Evolutionary conservation across 805 yeast genomes (phyloP), one percentile per base, ranked within the genome.

Genomic region (Zygotorulaspora danielsina): DNA sequence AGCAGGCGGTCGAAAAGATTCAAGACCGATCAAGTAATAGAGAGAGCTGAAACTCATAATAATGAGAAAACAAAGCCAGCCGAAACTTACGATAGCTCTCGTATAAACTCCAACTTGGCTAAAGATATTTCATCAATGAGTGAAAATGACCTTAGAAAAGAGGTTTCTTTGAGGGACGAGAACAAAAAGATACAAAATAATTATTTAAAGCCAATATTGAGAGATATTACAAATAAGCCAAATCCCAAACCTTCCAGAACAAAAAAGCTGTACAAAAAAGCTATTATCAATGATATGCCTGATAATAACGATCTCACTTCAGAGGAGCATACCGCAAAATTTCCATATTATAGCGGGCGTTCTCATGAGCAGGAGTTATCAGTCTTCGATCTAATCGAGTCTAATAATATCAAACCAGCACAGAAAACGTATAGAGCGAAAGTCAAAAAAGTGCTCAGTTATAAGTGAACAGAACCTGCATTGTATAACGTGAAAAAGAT

Each of bases 321-420:
- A 15, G 51, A 47, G 9, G 51, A 49, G n/a, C 13, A 36, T 4
- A 16, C 34, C 9, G 32, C 17, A 8, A 12, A 36, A 9, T 31
- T 19, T 19, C 25, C 31, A 21, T 40, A 42, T 20, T 41, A 39
- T 30, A 51, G 55, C 31, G 52, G 56, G 28, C 51, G 64, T 25
- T 44, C 57, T 33, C 49, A 48, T 42, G 63, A 59, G 30, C 61
- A 60, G 15, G 69, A 65, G 44, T 36, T 62, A 18, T 60, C 70
- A 4, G 64, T 67, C n/a, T 70, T 71, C 53, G 74, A 71, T 46
- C 61, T 69, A 29, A 61, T 64, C 26, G 58, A 53, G 7, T 61
- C 58, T 19, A 52, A 55, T 16, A 49, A 46, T 15, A 38, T 47
- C 12, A 49, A 47, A 20, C 44, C 41, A 24, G 38, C 43, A 8